These are phyloP conservation scores for Raphanus sativus DNA, from an alignment of 345 rosid genomes.

Conservation along the genomic window DNA sequence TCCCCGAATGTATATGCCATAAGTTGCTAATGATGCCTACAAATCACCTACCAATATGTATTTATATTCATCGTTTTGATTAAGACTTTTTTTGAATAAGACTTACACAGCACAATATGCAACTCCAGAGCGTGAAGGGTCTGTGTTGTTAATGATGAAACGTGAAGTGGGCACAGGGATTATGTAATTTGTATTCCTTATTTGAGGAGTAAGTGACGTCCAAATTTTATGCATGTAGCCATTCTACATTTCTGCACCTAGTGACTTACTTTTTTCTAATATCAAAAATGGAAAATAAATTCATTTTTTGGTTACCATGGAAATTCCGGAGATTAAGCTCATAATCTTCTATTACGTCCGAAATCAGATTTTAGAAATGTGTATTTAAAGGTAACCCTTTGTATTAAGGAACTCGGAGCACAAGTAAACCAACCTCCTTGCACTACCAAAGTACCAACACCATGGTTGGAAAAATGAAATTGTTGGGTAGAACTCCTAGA, in stretches of 20 bases:
- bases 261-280: neutral
- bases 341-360: neutral
- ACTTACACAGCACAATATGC: neutral
- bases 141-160: neutral
- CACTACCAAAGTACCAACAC: neutral
- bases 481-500: neutral
- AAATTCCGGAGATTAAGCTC: neutral
- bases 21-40: constrained; percentile 4
- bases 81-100: neutral
- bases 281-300: neutral
- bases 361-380: neutral
- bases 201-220: neutral
- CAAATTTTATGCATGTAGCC: constrained; percentile 2
- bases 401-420: neutral
- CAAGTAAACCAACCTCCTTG: neutral
- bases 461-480: neutral
- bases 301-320: neutral
- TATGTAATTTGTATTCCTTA: neutral
- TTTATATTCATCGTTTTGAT: neutral
- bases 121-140: neutral
- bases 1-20: neutral
- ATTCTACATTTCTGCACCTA: neutral
- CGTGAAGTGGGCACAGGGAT: constrained; percentile 6
- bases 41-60: neutral
- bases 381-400: neutral